A percentile compares a stretch with the other conserved stretches of the same genome.
These are phyloP conservation scores for Termitomyces sp. DNA, from an alignment of 768 basidiomycete species.

Conservation along the genomic window DNA sequence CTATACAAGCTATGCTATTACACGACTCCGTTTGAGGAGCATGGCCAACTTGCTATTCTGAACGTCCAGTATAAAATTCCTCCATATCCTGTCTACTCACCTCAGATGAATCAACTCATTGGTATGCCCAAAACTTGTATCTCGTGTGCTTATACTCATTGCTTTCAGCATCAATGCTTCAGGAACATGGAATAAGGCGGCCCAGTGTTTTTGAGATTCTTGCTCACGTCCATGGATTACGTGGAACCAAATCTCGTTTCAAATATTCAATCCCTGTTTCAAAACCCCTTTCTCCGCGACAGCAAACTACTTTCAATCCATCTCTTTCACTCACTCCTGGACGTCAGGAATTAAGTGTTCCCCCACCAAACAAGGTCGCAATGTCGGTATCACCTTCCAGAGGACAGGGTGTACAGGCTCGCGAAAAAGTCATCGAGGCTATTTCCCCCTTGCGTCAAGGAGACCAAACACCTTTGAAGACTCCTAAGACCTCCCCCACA, in stretches of 20 bases:
- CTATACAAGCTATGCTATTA: constrained; percentile 99
- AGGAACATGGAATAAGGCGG: constrained; percentile 83
- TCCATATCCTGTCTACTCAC: constrained; percentile 83
- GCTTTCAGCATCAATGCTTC: constrained; percentile 79
- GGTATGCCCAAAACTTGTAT: constrained; percentile 42
- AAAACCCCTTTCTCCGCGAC: constrained; percentile 43
- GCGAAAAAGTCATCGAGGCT: constrained; percentile 76
- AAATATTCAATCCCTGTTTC: constrained; percentile 57
- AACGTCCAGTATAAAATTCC: constrained; percentile 95
- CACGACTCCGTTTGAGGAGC: constrained; percentile 98
- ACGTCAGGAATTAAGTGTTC: constrained; percentile 20
- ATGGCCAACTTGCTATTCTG: constrained; percentile 92
- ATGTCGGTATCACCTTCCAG: constrained; percentile 24
- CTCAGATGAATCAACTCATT: constrained; percentile 78
- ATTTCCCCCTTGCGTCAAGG: constrained; percentile 78
- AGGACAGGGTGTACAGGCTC: constrained; percentile 61
- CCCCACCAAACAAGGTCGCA: constrained; percentile 17
- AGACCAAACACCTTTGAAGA: constrained; percentile 37
- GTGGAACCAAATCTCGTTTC: constrained; percentile 82
- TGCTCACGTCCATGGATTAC: constrained; percentile 75
- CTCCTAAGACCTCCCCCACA: constrained; percentile 26
- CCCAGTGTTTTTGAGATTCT: constrained; percentile 89
- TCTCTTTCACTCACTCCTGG: constrained; percentile 20
- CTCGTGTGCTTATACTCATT: constrained; percentile 5
- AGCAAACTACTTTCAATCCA: constrained; percentile 25